Evolutionary conservation across 495 filamentous ascomycete species (phyloP).

Genomic region (Aspergillus steynii): DNA sequence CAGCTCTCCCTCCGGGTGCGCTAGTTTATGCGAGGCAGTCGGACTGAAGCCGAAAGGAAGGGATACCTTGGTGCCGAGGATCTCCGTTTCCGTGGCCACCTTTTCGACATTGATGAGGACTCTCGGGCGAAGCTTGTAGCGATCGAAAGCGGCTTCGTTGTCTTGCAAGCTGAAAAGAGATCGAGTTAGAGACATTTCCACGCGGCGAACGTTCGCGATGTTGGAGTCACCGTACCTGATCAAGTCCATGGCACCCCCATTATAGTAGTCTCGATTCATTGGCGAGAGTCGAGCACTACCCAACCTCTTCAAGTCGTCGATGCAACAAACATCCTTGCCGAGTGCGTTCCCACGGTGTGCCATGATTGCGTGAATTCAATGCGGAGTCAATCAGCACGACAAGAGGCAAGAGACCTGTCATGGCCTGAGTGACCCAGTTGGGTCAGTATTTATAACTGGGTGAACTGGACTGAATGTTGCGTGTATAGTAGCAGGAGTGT

Average conservation of each 20-base stretch:
- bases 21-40: constrained; percentile 83
- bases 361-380: too few relatives aligned
- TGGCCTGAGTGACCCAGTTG: too few relatives aligned
- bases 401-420: too few relatives aligned
- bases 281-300: too few relatives aligned
- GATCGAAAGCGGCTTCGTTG: constrained; percentile 51
- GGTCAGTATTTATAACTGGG: too few relatives aligned
- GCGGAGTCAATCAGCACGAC: too few relatives aligned
- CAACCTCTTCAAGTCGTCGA: too few relatives aligned
- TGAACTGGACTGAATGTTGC: too few relatives aligned
- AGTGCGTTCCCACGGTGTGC: too few relatives aligned
- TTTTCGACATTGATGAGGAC: constrained; percentile 54
- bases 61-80: constrained; percentile 46
- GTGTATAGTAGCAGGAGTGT: too few relatives aligned
- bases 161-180: constrained; percentile 41
- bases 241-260: constrained; percentile 46
- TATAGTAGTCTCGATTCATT: constrained; percentile 44
- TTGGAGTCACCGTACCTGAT: constrained; percentile 27
- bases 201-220: too few relatives aligned
- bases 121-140: constrained; percentile 55
- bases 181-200: background rate
- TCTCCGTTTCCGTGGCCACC: constrained; percentile 46
- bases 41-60: constrained; percentile 88
- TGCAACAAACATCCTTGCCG: too few relatives aligned
- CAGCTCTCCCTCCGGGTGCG: constrained; percentile 81